These are phyloP conservation scores for Hymenoscyphus fructigenus DNA, from an alignment of 2,329 filamentous ascomycete genomes.

Conservation along the genomic window DNA sequence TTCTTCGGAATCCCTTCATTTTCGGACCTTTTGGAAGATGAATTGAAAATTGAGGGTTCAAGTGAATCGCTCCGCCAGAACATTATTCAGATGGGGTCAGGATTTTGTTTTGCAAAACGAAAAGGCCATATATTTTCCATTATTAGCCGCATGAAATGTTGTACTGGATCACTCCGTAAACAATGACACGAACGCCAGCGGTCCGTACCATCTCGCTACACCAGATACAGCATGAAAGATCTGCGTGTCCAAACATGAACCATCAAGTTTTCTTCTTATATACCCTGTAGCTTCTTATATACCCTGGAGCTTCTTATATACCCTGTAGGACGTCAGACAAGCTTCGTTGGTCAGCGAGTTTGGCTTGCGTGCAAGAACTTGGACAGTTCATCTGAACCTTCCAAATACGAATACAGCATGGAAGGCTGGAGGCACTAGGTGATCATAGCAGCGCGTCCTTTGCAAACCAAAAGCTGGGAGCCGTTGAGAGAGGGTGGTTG, in stretches of 20 bases:
- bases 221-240: slow-evolving; percentile 2
- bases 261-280: neutral
- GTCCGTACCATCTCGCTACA: neutral
- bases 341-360: neutral
- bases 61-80: neutral
- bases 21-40: neutral
- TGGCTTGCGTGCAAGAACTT: neutral
- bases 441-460: neutral
- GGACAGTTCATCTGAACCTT: neutral
- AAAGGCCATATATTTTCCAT: neutral
- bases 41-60: neutral
- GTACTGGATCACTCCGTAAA: neutral
- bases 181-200: neutral
- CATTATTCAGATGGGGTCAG: neutral
- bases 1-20: neutral
- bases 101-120: neutral
- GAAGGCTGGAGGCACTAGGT: neutral
- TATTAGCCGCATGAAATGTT: slow-evolving; percentile 1
- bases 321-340: neutral
- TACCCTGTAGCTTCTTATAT: neutral
- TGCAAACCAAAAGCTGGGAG: neutral
- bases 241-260: neutral
- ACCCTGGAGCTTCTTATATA: neutral
- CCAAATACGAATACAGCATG: neutral
- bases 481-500: neutral